Evolutionary conservation across 441 rosid species (phyloP), one percentile per base, ranked within the genome.

Genomic region (Adansonia gregorii): DNA sequence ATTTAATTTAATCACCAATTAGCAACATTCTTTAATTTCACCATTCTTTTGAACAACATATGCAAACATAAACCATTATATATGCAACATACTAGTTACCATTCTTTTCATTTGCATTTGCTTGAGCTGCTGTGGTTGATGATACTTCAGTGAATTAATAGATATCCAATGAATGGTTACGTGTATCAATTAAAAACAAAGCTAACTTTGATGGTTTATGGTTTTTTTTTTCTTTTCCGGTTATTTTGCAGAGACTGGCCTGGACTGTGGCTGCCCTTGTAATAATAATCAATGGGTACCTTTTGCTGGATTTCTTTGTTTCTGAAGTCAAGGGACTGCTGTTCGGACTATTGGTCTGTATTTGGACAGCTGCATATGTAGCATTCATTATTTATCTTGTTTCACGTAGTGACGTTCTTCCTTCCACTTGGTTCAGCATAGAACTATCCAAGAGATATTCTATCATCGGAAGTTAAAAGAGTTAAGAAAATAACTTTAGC

Each of bases 191-290:
- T 24, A 4, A 22, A 49, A 48, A 24, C 14, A 63, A n/a, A 15
- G 59, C 15, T 63, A 61, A 49, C 8, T 31, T 75, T 63, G 6
- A 12, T 19, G 19, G 17, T 27, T 75, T 27, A 63, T 45, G 39
- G 35, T 64, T 51, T 60, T 41, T 60, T 27, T 27, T 27, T 0
- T 0, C 2, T 27, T 27, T 27, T n/a, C n/a, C n/a, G 35, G 6
- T 78, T 64, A 27, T 81, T 12, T 73, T 84, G 83, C 85, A 94
- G 98, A 90, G 88, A 74, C 49, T 88, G 79, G 93, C 99, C 0
- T 95, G 99, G 99, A 91, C 93, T 0, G 93, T 95, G 79, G 97
- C 97, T 39, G 90, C 88, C 51, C 89, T 94, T 78, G 97, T 94
- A 73, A 90, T 92, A 35, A 83, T 90, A 84, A 95, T 94, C 78